Base-by-base conservation (phyloP, 2,329 filamentous ascomycete species). In the Stemphylium beticola region DNA sequence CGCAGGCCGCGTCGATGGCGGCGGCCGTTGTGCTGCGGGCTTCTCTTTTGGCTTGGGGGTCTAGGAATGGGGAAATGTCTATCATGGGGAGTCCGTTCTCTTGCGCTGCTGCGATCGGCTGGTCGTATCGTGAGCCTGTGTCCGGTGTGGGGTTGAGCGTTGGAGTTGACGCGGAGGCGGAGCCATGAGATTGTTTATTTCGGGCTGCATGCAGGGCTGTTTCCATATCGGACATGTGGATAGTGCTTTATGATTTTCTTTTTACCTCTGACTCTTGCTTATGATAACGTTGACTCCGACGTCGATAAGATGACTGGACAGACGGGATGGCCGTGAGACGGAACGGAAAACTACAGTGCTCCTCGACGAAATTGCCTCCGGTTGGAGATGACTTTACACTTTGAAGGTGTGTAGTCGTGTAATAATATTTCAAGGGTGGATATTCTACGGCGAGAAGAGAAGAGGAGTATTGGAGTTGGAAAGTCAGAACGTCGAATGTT, bases 41-140 rank as follows among this genome's bases (percentile, higher is more conserved):
- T 17, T 60, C 33, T 1, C 44, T n/a, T 4, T 67, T 31, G 1
- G 66, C 61, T 3, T 26, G 3, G 0, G 71, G 49, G 22, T 64
- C 44, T 11, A 78, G 60, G 55, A 75, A 79, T 4, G 76, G 55
- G 1, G 76, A 74, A 31, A 80, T 73, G 57, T 79, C 73, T 57
- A 80, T 76, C 8, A 73, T 74, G 3, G 77, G 77, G 5, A 79
- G 67, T 8, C 68, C 62, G 26, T 53, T 34, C 26, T 60, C n/a
- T 14, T 62, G 58, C 5, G 65, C 56, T 4, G 60, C 31, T 3
- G 53, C 48, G 12, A 62, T 61, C 26, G 64, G 60, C 14, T 55
- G 50, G 26, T 51, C 38, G 41, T 64, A 57, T 43, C 62, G 51
- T 4, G 40, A 24, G 17, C 46, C 51, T 4, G 42, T 34, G 9